These are phyloP conservation scores for Achlya hypogyna DNA, from an alignment of 352 stramenopile genomes.

Conservation along the genomic window DNA sequence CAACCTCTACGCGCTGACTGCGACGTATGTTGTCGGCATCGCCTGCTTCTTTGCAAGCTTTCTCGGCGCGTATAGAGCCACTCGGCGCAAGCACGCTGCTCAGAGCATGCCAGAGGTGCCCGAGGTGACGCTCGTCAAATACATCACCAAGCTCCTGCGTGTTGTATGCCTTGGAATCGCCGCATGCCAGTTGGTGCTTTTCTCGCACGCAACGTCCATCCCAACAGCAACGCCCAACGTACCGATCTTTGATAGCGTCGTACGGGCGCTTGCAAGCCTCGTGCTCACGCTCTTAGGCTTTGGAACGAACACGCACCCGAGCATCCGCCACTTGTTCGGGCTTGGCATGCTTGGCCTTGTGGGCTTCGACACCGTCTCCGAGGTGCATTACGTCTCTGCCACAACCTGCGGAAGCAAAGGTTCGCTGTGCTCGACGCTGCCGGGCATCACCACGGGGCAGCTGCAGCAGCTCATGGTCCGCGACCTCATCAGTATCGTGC, in stretches of 20 bases:
- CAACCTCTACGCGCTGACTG: not conserved
- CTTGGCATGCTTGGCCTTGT: not conserved
- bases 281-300: slow-evolving; percentile 10
- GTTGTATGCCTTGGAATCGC: slow-evolving; percentile 1
- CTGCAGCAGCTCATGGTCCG: not conserved
- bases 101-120: slow-evolving; percentile 3
- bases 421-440: not conserved
- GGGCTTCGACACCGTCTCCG: slow-evolving; percentile 9
- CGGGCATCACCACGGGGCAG: not conserved
- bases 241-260: slow-evolving; percentile 4
- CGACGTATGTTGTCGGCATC: not conserved
- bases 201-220: slow-evolving; percentile 7
- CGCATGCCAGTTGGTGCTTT: not conserved
- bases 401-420: slow-evolving; percentile 8
- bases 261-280: not conserved
- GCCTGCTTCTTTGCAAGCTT: not conserved
- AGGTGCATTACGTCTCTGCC: slow-evolving; percentile 16
- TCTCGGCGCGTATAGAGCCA: not conserved
- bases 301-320: slow-evolving; percentile 14
- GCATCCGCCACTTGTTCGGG: not conserved
- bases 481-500: not conserved
- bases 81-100: not conserved
- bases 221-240: not conserved
- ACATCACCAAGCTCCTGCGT: slow-evolving; percentile 7
- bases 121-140: slow-evolving; percentile 11